phyloP scores from a whole-genome alignment of 257 asterid species.

The Fraxinus americana region DNA sequence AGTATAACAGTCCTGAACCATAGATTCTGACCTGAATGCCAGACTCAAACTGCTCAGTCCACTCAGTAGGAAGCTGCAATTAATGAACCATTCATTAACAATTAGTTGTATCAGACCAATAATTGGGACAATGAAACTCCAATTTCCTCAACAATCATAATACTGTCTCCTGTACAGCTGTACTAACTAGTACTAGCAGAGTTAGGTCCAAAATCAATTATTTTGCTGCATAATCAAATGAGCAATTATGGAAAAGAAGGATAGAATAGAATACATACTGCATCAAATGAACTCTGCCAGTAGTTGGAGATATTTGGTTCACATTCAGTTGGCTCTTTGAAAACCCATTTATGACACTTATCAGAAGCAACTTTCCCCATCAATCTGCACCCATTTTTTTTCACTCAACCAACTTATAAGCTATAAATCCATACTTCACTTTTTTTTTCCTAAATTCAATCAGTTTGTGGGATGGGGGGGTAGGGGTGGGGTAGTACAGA shows the following conservation, averaged over 20 bases:
- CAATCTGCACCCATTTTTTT: constrained; percentile 73
- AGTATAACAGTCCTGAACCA: background rate
- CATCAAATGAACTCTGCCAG: constrained; percentile 99
- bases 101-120: constrained; percentile 36
- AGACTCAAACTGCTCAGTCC: constrained; percentile 99
- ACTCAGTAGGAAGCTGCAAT: constrained; percentile 91
- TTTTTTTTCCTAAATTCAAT: background rate
- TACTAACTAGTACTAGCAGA: background rate
- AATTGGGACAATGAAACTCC: constrained; percentile 43
- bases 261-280: constrained; percentile 59
- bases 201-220: constrained; percentile 24
- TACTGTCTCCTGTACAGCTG: background rate
- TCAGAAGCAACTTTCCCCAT: constrained; percentile 99
- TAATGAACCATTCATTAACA: constrained; percentile 43
- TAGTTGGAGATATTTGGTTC: constrained; percentile 97
- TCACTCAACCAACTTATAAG: constrained; percentile 35
- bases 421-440: background rate
- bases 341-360: constrained; percentile 99
- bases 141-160: constrained; percentile 19
- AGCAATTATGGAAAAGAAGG: background rate
- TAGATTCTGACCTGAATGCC: constrained; percentile 84
- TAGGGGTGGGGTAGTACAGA: constrained; percentile 19
- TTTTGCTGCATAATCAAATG: constrained; percentile 32
- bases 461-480: background rate
- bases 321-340: constrained; percentile 95